Percentiles rank a stretch among this genome's conserved stretches.
Conservation (phyloP, 83 land plant genomes). For the Isoetes engelmannii region DNA sequence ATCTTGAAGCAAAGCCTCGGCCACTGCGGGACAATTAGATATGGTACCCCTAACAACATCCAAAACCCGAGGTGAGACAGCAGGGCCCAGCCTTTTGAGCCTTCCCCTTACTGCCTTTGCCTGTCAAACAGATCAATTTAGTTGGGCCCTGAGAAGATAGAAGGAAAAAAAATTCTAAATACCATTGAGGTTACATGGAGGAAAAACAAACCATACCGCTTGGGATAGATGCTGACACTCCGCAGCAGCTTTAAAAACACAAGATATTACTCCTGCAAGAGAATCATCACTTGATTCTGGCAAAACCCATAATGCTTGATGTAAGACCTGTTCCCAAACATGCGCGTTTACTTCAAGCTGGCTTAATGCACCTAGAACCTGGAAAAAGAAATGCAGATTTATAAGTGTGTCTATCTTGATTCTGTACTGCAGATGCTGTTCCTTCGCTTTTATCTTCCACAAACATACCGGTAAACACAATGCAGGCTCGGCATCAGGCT, state of each 20-base stretch:
- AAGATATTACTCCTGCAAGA: constrained; percentile 61
- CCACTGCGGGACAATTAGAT: constrained; percentile 54
- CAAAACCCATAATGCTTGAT: constrained; percentile 59
- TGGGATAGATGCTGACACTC: constrained; percentile 69
- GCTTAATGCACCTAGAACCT: constrained; percentile 82
- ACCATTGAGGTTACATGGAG: background rate
- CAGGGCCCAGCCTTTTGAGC: constrained; percentile 62
- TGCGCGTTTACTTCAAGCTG: constrained; percentile 80
- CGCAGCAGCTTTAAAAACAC: constrained; percentile 81
- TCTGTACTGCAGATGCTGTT: background rate
- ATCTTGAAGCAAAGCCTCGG: constrained; percentile 67
- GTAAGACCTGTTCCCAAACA: constrained; percentile 66
- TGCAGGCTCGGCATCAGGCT: constrained; percentile 73
- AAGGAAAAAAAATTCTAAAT: background rate
- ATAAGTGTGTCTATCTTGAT: background rate
- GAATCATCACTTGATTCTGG: constrained; percentile 76
- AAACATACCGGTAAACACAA: constrained; percentile 61
- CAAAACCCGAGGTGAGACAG: constrained; percentile 62
- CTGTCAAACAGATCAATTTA: constrained; percentile 32
- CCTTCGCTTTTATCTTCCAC: background rate
- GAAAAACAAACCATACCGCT: constrained; percentile 48
- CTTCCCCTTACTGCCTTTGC: constrained; percentile 68
- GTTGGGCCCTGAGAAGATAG: constrained; percentile 3
- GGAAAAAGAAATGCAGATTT: constrained; percentile 10
- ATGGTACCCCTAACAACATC: constrained; percentile 68